phyloP scores from a whole-genome alignment of 2,329 filamentous ascomycete genomes.

The Pyrenochaeta sp. region DNA sequence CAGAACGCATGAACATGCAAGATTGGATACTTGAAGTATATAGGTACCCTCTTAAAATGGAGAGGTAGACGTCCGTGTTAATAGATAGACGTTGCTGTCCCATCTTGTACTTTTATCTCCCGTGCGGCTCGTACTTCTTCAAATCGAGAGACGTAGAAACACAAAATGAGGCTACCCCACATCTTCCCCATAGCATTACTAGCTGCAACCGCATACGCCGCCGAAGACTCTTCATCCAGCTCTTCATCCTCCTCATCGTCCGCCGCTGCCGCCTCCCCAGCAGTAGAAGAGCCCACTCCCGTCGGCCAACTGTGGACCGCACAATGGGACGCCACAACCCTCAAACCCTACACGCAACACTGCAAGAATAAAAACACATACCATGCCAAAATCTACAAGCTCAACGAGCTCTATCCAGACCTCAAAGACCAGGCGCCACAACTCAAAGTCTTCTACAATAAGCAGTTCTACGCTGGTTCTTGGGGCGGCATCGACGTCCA shows the following conservation, averaged over 20 bases:
- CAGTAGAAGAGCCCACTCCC: constrained; percentile 36
- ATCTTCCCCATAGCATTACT: constrained; percentile 36
- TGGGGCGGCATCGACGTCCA: constrained; percentile 65
- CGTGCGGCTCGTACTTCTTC: too few relatives aligned
- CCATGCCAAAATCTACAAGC: constrained; percentile 41
- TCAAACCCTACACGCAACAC: constrained; percentile 31
- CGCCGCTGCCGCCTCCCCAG: constrained; percentile 13
- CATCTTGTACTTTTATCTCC: too few relatives aligned
- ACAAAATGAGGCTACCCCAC: constrained; percentile 34
- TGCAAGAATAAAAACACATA: constrained; percentile 30
- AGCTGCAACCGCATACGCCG: constrained; percentile 25
- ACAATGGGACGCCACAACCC: constrained; percentile 34
- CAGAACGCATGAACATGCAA: background rate
- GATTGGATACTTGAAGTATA: background rate
- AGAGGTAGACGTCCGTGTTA: too few relatives aligned
- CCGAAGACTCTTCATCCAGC: constrained; percentile 15
- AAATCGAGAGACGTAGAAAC: background rate
- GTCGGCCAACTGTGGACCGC: constrained; percentile 43
- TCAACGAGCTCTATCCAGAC: constrained; percentile 43
- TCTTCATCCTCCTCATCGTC: constrained; percentile 20
- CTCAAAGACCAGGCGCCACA: constrained; percentile 42
- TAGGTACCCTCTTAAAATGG: background rate
- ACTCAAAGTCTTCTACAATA: constrained; percentile 50
- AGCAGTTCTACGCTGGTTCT: constrained; percentile 57
- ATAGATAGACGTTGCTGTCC: too few relatives aligned